Evolutionary conservation across 225 moss, liverwort and hornwort species (phyloP), one percentile per base, ranked within the genome.

Genomic region (Ulota crispa): DNA sequence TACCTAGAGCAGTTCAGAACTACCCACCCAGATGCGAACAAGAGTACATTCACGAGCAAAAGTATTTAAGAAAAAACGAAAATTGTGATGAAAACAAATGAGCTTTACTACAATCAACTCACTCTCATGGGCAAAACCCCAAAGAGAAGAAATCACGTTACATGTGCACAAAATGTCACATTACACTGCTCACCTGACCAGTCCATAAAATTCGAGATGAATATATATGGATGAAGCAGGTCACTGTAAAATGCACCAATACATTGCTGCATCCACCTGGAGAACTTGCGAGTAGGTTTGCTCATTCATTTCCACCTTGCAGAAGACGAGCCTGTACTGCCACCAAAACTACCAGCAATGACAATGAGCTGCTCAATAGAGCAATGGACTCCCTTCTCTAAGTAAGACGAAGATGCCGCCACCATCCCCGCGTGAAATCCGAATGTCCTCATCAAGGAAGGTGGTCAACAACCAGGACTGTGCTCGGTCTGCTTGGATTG

Each of bases 401-500:
- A 98, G 53, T 2, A 98, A 88, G 64, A 98, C 95, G 64, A 98
- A 98, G 54, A 98, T 60, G 30, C 98, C 94, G 68, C 98, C 98
- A 50, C 95, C 92, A 79, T 95, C 98, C 2, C 98, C 98, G 54
- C 94, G 91, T 27, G 98, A 91, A 69, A 98, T 95, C 72, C 98
- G 93, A 37, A 98, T 64, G 86, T 98, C 98, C 43, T 92, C 90
- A 61, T 98, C 98, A 55, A 98, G 94, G 72, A 88, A 98, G 18
- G 95, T 98, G 19, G 95, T 98, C 89, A 98, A 82, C 68, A 98
- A 91, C 98, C 98, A 98, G 19, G 98, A 98, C 76, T 98, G 95
- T 12, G 93, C 91, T 66, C 89, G 87, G 34, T 94, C 90, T 9
- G 82, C 72, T 82, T 85, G 93, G 55, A 98, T 94, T 4, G 94